phyloP scores from a whole-genome alignment of 2,329 filamentous ascomycete genomes.

The Mycogone perniciosa region DNA sequence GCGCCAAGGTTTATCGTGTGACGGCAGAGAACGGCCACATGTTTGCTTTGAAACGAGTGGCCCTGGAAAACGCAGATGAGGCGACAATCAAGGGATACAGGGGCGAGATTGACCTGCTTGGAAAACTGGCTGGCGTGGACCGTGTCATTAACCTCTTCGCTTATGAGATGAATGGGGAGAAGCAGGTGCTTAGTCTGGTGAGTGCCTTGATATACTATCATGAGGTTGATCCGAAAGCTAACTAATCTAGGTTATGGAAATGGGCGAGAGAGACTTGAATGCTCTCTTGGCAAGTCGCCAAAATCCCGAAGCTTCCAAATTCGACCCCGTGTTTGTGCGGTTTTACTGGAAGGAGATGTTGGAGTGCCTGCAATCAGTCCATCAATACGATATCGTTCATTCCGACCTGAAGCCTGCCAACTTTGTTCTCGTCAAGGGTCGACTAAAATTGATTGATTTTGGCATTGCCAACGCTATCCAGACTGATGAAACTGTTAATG shows the following conservation, averaged over 20 bases:
- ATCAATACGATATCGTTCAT: slow-evolving; percentile 87
- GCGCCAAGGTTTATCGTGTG: slow-evolving; percentile 89
- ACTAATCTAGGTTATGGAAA: slow-evolving; percentile 74
- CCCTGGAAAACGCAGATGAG: slow-evolving; percentile 84
- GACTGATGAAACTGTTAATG: slow-evolving; percentile 91
- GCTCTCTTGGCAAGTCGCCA: slow-evolving; percentile 70
- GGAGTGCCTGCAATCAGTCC: slow-evolving; percentile 84
- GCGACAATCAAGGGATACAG: slow-evolving; percentile 79
- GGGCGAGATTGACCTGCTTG: slow-evolving; percentile 88
- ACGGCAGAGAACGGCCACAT: slow-evolving; percentile 96
- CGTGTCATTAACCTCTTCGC: slow-evolving; percentile 87
- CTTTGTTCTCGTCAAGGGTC: slow-evolving; percentile 85
- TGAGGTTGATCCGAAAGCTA: not conserved
- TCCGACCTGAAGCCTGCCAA: slow-evolving; percentile 96
- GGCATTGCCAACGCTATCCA: slow-evolving; percentile 97
- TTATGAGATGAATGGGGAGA: slow-evolving; percentile 89
- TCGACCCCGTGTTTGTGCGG: slow-evolving; percentile 88
- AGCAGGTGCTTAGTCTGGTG: slow-evolving; percentile 79
- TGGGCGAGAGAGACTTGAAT: slow-evolving; percentile 89
- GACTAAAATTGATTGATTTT: slow-evolving; percentile 95
- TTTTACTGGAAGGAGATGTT: slow-evolving; percentile 99
- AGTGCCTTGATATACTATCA: slow-evolving; percentile 28
- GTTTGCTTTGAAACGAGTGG: slow-evolving; percentile 88
- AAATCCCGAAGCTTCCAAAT: slow-evolving; percentile 63
- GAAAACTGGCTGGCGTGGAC: slow-evolving; percentile 75